Evolutionary conservation across 805 yeast species (phyloP), one percentile per base, ranked within the genome.

Genomic region (Suhomyces faveliae): DNA sequence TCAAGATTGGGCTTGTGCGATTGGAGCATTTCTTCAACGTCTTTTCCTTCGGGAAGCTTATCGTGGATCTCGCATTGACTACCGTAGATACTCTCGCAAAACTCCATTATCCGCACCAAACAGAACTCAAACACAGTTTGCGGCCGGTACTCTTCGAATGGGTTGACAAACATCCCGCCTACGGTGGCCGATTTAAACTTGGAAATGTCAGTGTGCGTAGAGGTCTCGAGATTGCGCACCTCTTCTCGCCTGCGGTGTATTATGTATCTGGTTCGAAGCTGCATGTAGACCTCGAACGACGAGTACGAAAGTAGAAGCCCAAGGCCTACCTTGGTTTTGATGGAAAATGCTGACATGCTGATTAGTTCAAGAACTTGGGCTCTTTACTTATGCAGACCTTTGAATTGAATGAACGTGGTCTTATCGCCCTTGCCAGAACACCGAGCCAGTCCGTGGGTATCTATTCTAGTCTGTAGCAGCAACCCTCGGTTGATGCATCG

Each of bases 61-160:
- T 67, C 64, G 50, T 73, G 75, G 7, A 68, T 48, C 50, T 71
- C 76, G 24, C 68, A 54, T 41, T 57, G 55, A 44, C 58, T 66
- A 1, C 74, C 76, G 51, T 70, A 71, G 27, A 73, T 53, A 48
- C 73, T 82, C 55, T 86, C 87, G 55, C 86, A 76, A 3, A 89
- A 61, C 62, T 90, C 97, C 48, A 82, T 63, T 3, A 90, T 51
- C 17, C 97, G 72, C 55, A 91, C 85, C 38, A 79, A 72, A 23
- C 88, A 70, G 66, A 91, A 92, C 67, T 92, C 97, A 61, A 87
- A 87, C 7, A 89, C 74, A 0, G 97, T 89, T 66, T 91, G 97
- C 5, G 89, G 86, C 44, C 97, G 75, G 62, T 92, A 92, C 61
- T 92, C 97, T 13, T 78, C 77, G 62, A 92, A 92, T 2, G 98